Evolutionary conservation across 768 basidiomycete species (phyloP).

Genomic region (Leccinum arenicola): DNA sequence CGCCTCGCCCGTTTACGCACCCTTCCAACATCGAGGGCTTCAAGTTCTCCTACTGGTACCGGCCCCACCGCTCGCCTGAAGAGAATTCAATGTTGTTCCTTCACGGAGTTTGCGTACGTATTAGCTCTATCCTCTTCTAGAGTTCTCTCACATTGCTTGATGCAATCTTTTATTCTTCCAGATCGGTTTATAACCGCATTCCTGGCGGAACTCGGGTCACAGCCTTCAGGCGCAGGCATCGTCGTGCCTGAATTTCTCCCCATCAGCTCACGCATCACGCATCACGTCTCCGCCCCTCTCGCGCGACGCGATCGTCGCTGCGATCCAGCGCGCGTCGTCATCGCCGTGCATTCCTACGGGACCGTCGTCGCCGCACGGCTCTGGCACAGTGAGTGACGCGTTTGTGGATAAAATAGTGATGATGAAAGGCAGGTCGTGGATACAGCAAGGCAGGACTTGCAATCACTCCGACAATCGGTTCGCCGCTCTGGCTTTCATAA

Average conservation of each 20-base stretch:
- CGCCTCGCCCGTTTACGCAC: constrained; percentile 45
- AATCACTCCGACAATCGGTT: too few relatives aligned
- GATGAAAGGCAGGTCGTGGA: too few relatives aligned
- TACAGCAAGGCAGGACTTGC: too few relatives aligned
- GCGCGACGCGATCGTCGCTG: constrained; percentile 38
- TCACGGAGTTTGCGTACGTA: constrained; percentile 64
- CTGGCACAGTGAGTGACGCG: constrained; percentile 32
- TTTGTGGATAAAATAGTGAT: too few relatives aligned
- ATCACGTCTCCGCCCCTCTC: constrained; percentile 39
- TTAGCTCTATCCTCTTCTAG: neutral
- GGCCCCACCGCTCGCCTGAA: constrained; percentile 44
- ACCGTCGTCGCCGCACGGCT: constrained; percentile 57
- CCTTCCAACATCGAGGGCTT: constrained; percentile 33
- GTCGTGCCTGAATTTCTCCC: constrained; percentile 59
- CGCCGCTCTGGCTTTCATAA: too few relatives aligned
- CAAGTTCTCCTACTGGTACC: constrained; percentile 42
- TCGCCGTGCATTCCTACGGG: constrained; percentile 61
- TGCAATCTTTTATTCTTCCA: constrained; percentile 19
- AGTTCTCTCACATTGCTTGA: neutral
- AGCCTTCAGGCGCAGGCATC: constrained; percentile 53
- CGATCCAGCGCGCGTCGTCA: constrained; percentile 41
- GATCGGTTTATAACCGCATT: constrained; percentile 59
- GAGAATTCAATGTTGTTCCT: constrained; percentile 60
- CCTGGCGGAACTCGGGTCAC: constrained; percentile 41
- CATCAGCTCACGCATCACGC: constrained; percentile 58